Evolutionary conservation across 2,329 filamentous ascomycete genomes (phyloP).

Genomic region (Ophiosphaerella narmari): DNA sequence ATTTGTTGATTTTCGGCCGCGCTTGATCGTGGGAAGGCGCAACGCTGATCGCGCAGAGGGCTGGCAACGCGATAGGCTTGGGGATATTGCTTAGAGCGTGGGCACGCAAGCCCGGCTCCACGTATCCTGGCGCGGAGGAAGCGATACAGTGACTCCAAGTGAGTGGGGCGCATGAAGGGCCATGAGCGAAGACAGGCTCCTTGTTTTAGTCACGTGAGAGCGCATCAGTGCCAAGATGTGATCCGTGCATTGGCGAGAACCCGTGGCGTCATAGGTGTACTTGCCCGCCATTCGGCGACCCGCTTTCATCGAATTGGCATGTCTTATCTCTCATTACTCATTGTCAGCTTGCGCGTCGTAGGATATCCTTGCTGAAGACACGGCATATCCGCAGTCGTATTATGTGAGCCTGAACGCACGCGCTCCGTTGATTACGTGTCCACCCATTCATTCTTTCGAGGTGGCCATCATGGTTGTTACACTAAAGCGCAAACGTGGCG

Average conservation of each 20-base stretch:
- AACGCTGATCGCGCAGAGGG: neutral
- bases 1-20: neutral
- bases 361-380: neutral
- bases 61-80: too few relatives aligned
- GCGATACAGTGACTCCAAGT: neutral
- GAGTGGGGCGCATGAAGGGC: neutral
- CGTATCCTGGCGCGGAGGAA: neutral
- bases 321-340: too few relatives aligned
- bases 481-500: constrained; percentile 42
- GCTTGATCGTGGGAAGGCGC: neutral
- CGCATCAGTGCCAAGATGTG: neutral
- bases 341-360: neutral
- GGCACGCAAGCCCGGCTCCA: neutral
- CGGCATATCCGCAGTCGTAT: neutral
- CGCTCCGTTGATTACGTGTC: neutral
- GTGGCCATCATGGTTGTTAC: constrained; percentile 28
- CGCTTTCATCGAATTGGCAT: neutral
- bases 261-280: constrained; percentile 2
- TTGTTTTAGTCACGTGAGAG: neutral
- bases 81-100: too few relatives aligned
- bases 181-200: neutral
- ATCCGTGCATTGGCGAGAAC: neutral
- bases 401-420: neutral
- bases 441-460: neutral
- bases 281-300: neutral